Base-by-base conservation (phyloP, 768 basidiomycete genomes). In the Cyathus striatus region DNA sequence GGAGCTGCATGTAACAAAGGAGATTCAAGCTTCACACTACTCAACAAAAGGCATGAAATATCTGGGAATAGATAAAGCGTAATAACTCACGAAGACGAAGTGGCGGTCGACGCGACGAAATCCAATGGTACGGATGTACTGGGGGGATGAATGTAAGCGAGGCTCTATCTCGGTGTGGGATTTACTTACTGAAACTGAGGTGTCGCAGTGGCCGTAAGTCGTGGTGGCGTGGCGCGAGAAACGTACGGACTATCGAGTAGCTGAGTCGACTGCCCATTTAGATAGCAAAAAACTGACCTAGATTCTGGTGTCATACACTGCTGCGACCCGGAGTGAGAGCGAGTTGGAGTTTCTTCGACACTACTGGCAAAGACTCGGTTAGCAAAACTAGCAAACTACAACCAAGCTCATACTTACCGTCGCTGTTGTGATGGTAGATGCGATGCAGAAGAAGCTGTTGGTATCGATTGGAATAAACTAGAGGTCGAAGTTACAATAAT, bases 221-320 rank as follows among this genome's bases (percentile, higher is more conserved):
- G 56, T 23, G 57, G 20, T 20, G 42, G 41, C 14, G 52, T 53
- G 23, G 42, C 46, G 24, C 61, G 57, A 4, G 50, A 47, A 27
- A 49, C 45, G 24, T 42, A 44, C 21, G 47, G 49, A 44, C 50
- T 48, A 37, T 16, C 39, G 38, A 42, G 26, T 16, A 24, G 14
- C 32, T 44, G 17, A 33, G 57, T 44, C 5, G 53, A 52, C 10
- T 1, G 23, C 7, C 35, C 13, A 26, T 33, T 32, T 3, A 34
- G 18, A 41, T 14, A n/a, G 24, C 41, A 23, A 20, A 36, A 7
- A 23, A 43, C 54, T 49, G 23, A 69, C 74, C 73, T 76, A 32
- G 72, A 70, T 49, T 72, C 70, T 32, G 74, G 74, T 3, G 74
- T 76, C 41, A 66, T 52, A 42, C 61, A 66, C 52, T 70, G 70